A percentile compares a stretch with the other conserved stretches of the same genome.
Conservation (phyloP, 2,329 filamentous ascomycete genomes). For the Huntiella savannae region DNA sequence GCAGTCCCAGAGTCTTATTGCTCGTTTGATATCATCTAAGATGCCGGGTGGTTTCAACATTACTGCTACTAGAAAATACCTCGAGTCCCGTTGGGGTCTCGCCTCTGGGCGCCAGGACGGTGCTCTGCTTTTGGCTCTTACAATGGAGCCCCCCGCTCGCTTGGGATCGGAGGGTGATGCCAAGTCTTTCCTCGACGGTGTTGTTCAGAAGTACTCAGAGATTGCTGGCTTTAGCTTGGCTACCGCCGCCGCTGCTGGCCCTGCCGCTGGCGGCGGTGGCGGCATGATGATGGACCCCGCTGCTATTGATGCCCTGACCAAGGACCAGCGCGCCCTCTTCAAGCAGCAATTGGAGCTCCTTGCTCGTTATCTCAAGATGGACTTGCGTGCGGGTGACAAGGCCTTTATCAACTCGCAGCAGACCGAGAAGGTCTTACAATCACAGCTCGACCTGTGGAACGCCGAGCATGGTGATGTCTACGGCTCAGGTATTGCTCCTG, state of each 20-base stretch:
- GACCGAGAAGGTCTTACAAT: conserved; percentile 71
- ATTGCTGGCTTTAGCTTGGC: conserved; percentile 70
- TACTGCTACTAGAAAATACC: conserved; percentile 81
- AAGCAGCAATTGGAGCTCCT: conserved; percentile 96
- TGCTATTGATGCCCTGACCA: conserved; percentile 88
- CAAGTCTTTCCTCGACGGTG: conserved; percentile 78
- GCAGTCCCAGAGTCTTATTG: conserved; percentile 82
- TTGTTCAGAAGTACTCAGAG: conserved; percentile 74
- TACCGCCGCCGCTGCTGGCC: conserved; percentile 53
- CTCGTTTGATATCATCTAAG: conserved; percentile 90
- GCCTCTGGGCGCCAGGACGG: conserved; percentile 77
- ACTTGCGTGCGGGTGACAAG: conserved; percentile 91
- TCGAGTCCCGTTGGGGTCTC: conserved; percentile 86
- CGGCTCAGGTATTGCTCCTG: conserved; percentile 79
- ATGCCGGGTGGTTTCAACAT: conserved; percentile 99
- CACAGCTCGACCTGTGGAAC: conserved; percentile 86
- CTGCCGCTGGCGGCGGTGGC: conserved; percentile 48
- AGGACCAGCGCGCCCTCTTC: conserved; percentile 88
- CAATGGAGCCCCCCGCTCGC: conserved; percentile 78
- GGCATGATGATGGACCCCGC: conserved; percentile 99
- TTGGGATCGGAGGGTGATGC: conserved; percentile 78
- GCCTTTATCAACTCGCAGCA: conserved; percentile 70
- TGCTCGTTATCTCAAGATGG: conserved; percentile 90
- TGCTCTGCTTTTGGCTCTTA: conserved; percentile 70
- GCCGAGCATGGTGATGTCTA: conserved; percentile 95